A percentile compares a stretch with the other conserved stretches of the same genome.
phyloP scores from a whole-genome alignment of 1,284 basidiomycete genomes.

The Tilletia setariae region DNA sequence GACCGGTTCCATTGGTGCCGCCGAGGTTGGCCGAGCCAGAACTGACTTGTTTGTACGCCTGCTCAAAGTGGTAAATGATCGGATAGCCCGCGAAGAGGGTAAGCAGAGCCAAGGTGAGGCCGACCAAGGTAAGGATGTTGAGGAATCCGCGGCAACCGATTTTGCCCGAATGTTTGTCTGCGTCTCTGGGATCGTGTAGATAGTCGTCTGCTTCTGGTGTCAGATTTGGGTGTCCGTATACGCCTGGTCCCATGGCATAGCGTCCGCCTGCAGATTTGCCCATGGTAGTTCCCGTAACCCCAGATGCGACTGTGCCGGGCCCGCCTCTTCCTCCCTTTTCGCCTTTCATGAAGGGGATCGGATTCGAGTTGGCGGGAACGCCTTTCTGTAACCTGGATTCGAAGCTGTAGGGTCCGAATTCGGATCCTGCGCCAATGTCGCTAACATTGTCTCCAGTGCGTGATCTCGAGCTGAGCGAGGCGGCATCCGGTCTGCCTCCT shows the following conservation, averaged over 20 bases:
- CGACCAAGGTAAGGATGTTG: conserved; percentile 39
- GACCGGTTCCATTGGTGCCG: conserved; percentile 53
- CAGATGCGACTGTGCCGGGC: background rate
- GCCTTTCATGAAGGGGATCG: conserved; percentile 2
- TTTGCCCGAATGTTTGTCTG: conserved; percentile 36
- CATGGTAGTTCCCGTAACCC: background rate
- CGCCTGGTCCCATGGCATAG: conserved; percentile 8
- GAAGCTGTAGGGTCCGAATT: conserved; percentile 6
- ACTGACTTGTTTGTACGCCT: conserved; percentile 31
- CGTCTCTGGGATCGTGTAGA: conserved; percentile 35
- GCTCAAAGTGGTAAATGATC: conserved; percentile 37
- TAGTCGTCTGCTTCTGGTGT: conserved; percentile 31
- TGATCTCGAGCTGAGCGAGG: background rate
- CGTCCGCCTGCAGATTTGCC: background rate
- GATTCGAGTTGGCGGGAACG: conserved; percentile 5
- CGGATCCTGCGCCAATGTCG: conserved; percentile 11
- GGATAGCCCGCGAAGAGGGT: conserved; percentile 53
- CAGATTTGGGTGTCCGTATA: background rate
- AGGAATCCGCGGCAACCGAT: conserved; percentile 38
- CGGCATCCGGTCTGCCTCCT: background rate
- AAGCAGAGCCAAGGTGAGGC: conserved; percentile 38
- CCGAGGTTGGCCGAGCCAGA: conserved; percentile 18
- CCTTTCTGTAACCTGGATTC: conserved; percentile 9
- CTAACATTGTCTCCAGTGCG: background rate
- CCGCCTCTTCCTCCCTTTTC: background rate